Evolutionary conservation across 176 grass and related monocot genomes (phyloP).

Genomic region (Chloris gayana): DNA sequence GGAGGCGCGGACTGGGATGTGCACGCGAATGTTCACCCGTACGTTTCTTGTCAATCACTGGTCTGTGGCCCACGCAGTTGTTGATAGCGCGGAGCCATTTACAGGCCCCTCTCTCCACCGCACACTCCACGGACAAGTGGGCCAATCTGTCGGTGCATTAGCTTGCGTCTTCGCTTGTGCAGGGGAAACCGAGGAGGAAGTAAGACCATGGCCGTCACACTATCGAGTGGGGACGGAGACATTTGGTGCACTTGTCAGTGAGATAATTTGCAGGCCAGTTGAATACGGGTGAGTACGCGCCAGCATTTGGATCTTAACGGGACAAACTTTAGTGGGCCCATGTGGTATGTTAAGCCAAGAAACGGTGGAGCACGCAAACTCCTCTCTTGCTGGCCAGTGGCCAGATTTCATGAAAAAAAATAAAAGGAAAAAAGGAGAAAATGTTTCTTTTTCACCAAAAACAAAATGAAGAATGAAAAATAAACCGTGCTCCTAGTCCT

Average conservation of each 20-base stretch:
- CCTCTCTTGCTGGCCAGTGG: too few species aligned
- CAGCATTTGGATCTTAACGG: neutral
- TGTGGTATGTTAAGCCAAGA: neutral
- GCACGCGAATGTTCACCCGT: neutral
- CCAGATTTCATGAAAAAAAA: too few species aligned
- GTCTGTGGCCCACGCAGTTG: too few species aligned
- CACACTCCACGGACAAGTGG: neutral
- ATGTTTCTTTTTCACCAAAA: too few species aligned
- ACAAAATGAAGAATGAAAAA: too few species aligned
- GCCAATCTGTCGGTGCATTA: neutral
- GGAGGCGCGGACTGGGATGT: neutral
- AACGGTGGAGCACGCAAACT: neutral
- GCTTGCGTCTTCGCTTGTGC: neutral
- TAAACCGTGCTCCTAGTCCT: too few species aligned
- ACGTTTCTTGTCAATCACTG: neutral
- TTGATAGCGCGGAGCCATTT: neutral
- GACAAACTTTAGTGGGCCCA: neutral
- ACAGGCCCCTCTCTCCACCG: too few species aligned
- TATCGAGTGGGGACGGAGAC: neutral
- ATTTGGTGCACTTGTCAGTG: neutral
- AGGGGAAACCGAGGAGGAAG: neutral
- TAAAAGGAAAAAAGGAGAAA: too few species aligned
- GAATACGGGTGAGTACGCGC: neutral
- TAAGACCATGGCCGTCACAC: neutral
- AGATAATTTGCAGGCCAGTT: neutral